Evolutionary conservation across 768 basidiomycete species (phyloP).

Genomic region (Mycena crocata): DNA sequence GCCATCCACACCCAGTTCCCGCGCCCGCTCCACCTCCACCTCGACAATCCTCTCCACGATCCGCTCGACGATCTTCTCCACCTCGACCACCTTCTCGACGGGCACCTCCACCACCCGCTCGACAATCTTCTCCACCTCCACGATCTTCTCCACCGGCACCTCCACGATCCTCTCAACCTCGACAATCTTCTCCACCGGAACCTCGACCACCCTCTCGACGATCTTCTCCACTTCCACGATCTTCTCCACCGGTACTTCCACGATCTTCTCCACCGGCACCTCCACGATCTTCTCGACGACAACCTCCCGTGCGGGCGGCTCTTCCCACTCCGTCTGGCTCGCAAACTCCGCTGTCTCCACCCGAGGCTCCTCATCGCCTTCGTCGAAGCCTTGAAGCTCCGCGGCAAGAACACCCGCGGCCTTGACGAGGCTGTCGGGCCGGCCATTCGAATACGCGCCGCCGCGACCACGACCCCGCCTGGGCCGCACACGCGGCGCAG

Average conservation of each 20-base stretch:
- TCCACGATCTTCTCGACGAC: constrained; percentile 43
- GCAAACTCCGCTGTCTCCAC: constrained; percentile 70
- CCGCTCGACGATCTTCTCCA: constrained; percentile 51
- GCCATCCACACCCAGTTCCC: constrained; percentile 42
- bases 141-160: constrained; percentile 28
- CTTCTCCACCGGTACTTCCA: constrained; percentile 59
- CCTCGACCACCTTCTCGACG: constrained; percentile 41
- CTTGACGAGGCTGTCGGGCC: constrained; percentile 73
- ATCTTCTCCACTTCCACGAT: constrained; percentile 60
- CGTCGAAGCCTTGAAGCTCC: constrained; percentile 61
- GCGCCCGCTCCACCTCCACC: constrained; percentile 53
- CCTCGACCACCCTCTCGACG: constrained; percentile 67
- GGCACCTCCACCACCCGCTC: constrained; percentile 57
- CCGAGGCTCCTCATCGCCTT: constrained; percentile 54
- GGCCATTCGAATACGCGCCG: constrained; percentile 33
- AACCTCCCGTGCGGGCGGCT: constrained; percentile 35
- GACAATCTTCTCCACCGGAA: constrained; percentile 55
- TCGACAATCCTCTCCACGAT: constrained; percentile 58
- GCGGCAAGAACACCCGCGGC: constrained; percentile 79
- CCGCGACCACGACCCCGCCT: constrained; percentile 28
- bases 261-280: constrained; percentile 60
- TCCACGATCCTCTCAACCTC: constrained; percentile 43
- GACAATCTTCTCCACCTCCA: constrained; percentile 43
- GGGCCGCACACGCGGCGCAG: constrained; percentile 25
- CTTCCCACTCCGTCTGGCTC: constrained; percentile 71